Percentiles rank a stretch among this genome's conserved stretches.
These are phyloP conservation scores for carrot (Daucus carota) DNA, from an alignment of 129 eudicot genomes.

Conservation along the genomic window DH1_v3.0 NC_030385.2:42269001-42269500, in stretches of 20 bases:
- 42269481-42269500: slow-evolving; percentile 45
- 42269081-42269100: slow-evolving; percentile 68
- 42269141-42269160: slow-evolving; percentile 45
- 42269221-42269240: slow-evolving; percentile 33
- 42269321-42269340: slow-evolving; percentile 44
- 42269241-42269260: slow-evolving; percentile 40
- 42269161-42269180: slow-evolving; percentile 35
- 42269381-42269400: slow-evolving; percentile 12
- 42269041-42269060: slow-evolving; percentile 51
- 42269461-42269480: slow-evolving; percentile 39
- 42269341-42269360: slow-evolving; percentile 57
- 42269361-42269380: slow-evolving; percentile 30
- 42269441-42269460: slow-evolving; percentile 5
- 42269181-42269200: slow-evolving; percentile 1
- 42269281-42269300: slow-evolving; percentile 60
- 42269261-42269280: slow-evolving; percentile 55
- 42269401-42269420: slow-evolving; percentile 22
- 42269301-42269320: slow-evolving; percentile 36
- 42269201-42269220: slow-evolving; percentile 27
- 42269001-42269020: slow-evolving; percentile 78
- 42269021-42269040: slow-evolving; percentile 53
- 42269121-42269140: slow-evolving; percentile 57
- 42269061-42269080: slow-evolving; percentile 70
- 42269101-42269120: slow-evolving; percentile 82
- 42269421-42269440: slow-evolving; percentile 31